A percentile compares a stretch with the other conserved stretches of the same genome.
Evolutionary conservation across 164 flowering plant genomes (phyloP).

Genomic region (Tinospora cordifolia): DNA sequence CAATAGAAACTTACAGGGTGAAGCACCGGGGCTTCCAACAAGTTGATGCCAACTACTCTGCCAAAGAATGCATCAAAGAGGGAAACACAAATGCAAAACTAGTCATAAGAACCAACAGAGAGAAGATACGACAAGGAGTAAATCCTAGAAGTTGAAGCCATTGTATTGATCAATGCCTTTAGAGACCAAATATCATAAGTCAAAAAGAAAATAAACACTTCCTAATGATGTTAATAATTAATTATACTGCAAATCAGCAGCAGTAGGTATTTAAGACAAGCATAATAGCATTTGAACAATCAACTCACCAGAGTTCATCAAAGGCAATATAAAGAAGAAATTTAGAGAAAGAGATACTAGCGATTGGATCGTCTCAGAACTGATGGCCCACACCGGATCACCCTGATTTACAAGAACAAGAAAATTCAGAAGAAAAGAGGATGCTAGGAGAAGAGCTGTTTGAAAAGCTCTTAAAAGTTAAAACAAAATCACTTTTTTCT

Average conservation of each 20-base stretch:
- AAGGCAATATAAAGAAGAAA: conserved; percentile 87
- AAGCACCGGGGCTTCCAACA: conserved; percentile 72
- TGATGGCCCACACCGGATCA: conserved; percentile 98
- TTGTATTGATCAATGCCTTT: not conserved
- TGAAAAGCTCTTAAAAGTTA: not conserved
- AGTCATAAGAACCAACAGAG: not conserved
- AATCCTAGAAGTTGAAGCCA: not conserved
- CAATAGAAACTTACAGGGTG: conserved; percentile 65
- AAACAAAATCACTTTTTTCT: not conserved
- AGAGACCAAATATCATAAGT: not conserved
- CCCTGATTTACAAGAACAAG: conserved; percentile 45
- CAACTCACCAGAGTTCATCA: conserved; percentile 59
- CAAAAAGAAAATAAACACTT: not conserved
- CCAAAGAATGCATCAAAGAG: conserved; percentile 31
- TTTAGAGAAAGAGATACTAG: conserved; percentile 84
- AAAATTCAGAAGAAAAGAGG: not conserved
- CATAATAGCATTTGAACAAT: not conserved
- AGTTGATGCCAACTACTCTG: conserved; percentile 78
- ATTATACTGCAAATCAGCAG: not conserved
- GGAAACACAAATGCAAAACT: not conserved
- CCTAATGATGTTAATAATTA: not conserved
- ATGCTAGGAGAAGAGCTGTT: not conserved
- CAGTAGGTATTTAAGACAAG: not conserved
- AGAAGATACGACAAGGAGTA: not conserved
- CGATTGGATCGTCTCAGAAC: conserved; percentile 54